Evolutionary conservation across 345 rosid species (phyloP), one percentile per base, ranked within the genome.

Genomic region (Iberis pinnata): DNA sequence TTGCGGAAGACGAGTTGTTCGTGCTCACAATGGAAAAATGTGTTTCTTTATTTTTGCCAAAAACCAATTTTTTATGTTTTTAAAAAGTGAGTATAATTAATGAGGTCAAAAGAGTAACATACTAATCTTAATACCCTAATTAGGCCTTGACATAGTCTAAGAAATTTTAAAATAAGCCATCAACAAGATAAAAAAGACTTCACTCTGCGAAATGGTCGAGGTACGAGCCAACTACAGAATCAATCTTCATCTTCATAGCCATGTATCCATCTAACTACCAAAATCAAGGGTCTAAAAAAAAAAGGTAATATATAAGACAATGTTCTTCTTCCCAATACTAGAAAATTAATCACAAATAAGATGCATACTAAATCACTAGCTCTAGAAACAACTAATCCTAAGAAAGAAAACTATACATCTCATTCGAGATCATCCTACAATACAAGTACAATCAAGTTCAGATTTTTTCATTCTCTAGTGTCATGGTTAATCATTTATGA

Each of bases 161-260:
- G 25, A 22, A 22, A 22, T 2, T 22, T 6, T 6, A 22, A 22
- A 22, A 22, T 22, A 6, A 22, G 25, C 6, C 25, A 22, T 2
- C 25, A 22, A 22, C 3, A 22, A 22, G n/a, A n/a, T n/a, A 38
- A 6, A 53, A 17, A 47, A 56, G 16, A 12, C 14, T 43, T 60
- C 51, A 88, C 98, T 92, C 98, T 24, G 93, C 98, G 54, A 92
- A 83, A 43, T 96, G 98, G 70, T 92, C 96, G 56, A 92, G 93
- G 75, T 92, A 85, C 2, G 98, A 88, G 45, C 98, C 98, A 72
- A 85, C 95, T 1, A 92, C 96, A 18, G 98, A 92, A 68, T 85
- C 26, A 49, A 88, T 85, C 50, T 54, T 80, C 95, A 92, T 88
- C 73, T 75, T 88, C 67, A 96, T 80, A 50, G 98, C 97, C 64